Percentiles rank a stretch among this genome's conserved stretches.
These are phyloP conservation scores for Coemansia sp. DNA, from an alignment of 192 early-diverging fungal species.

Conservation along the genomic window DNA sequence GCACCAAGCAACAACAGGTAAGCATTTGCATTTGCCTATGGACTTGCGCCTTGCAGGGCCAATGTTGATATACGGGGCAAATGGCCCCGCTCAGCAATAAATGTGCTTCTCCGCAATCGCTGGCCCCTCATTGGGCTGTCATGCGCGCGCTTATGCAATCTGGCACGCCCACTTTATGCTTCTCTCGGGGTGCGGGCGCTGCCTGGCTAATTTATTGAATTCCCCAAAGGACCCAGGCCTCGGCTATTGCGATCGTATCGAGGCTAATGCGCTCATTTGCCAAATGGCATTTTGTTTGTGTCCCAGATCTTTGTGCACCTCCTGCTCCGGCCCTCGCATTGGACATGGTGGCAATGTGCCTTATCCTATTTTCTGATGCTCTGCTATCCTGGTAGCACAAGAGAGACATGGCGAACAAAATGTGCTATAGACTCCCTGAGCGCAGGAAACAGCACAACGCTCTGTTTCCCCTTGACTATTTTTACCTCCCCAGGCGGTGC, in stretches of 20 bases:
- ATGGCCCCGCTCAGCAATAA: neutral
- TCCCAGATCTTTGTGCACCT: neutral
- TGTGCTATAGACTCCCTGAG: neutral
- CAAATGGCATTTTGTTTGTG: conserved; percentile 5
- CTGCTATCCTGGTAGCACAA: conserved; percentile 5
- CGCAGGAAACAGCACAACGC: neutral
- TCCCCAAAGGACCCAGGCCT: neutral
- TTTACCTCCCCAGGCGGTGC: conserved; percentile 2
- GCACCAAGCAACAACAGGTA: conserved; percentile 43
- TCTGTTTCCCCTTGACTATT: neutral
- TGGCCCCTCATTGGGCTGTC: neutral
- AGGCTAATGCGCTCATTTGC: neutral
- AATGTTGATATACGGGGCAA: neutral
- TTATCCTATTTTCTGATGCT: neutral
- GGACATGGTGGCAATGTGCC: neutral
- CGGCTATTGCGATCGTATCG: neutral
- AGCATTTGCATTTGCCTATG: conserved; percentile 4
- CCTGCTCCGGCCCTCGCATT: neutral
- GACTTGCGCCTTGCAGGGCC: neutral
- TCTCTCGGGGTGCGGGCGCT: neutral
- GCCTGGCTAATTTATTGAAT: neutral
- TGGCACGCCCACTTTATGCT: conserved; percentile 10
- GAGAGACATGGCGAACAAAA: neutral
- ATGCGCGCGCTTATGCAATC: conserved; percentile 2
- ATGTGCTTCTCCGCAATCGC: neutral